Conservation (phyloP, 768 basidiomycete species). For the Boletus coccyginus region DNA sequence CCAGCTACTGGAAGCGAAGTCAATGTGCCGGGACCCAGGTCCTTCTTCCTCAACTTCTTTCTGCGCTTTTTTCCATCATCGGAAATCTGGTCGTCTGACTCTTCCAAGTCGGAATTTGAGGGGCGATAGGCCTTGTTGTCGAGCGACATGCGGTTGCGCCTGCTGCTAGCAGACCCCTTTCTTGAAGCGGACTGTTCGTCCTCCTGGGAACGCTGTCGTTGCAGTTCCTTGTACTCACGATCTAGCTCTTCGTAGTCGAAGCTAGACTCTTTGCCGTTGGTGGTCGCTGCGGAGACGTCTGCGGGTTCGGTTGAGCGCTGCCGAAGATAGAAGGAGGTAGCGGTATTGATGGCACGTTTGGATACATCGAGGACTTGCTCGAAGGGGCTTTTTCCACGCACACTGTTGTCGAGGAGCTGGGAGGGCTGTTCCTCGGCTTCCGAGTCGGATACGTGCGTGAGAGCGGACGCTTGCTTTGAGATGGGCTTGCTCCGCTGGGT, state of each 20-base stretch:
- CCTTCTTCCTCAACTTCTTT: constrained; percentile 48
- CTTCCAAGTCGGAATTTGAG: constrained; percentile 59
- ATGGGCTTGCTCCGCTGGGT: constrained; percentile 37
- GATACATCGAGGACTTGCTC: constrained; percentile 58
- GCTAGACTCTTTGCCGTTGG: constrained; percentile 43
- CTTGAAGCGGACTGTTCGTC: constrained; percentile 21
- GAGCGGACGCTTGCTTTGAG: constrained; percentile 49
- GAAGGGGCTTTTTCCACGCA: constrained; percentile 68
- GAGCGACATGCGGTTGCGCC: constrained; percentile 61
- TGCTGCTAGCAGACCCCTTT: constrained; percentile 36
- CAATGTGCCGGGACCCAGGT: constrained; percentile 51
- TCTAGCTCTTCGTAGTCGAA: constrained; percentile 84
- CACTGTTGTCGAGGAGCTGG: constrained; percentile 31
- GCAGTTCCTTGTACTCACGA: constrained; percentile 49
- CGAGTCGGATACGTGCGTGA: constrained; percentile 63
- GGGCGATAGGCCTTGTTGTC: constrained; percentile 87
- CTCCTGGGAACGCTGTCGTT: constrained; percentile 24
- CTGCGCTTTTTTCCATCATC: constrained; percentile 53
- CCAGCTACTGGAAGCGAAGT: constrained; percentile 66
- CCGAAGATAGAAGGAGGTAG: constrained; percentile 60
- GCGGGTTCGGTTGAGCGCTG: constrained; percentile 60
- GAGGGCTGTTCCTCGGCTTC: constrained; percentile 52
- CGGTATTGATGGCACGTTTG: constrained; percentile 49
- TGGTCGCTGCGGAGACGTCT: constrained; percentile 36
- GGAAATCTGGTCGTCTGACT: constrained; percentile 59